Conservation (phyloP, 2,329 filamentous ascomycete genomes). For the Fusarium solani-melongenae region DNA sequence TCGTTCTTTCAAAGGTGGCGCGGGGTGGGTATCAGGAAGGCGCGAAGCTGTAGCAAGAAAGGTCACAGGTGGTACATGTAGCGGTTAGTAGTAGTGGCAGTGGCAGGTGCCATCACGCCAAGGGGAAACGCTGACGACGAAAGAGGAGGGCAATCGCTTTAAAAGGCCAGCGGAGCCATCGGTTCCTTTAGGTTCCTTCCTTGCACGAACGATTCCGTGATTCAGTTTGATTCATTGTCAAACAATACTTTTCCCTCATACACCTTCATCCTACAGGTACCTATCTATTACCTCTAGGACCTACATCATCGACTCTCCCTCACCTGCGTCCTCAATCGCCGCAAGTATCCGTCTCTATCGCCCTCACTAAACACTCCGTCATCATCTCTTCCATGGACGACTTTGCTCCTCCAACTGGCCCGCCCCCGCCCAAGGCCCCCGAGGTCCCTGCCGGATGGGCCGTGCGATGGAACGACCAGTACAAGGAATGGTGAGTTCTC, state of each 20-base stretch:
- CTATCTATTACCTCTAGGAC: constrained; percentile 1
- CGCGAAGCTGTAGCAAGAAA: constrained; percentile 20
- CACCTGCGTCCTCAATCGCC: background rate
- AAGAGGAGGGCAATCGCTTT: constrained; percentile 7
- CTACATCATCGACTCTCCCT: constrained; percentile 31
- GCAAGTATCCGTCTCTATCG: background rate
- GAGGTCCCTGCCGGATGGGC: constrained; percentile 78
- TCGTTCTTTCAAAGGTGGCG: constrained; percentile 14
- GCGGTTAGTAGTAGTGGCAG: background rate
- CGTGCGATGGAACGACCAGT: constrained; percentile 86
- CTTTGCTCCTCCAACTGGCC: constrained; percentile 64
- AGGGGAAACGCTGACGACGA: constrained; percentile 19
- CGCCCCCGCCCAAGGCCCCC: constrained; percentile 70
- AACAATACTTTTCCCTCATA: constrained; percentile 15
- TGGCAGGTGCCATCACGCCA: constrained; percentile 25
- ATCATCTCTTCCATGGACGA: constrained; percentile 59
- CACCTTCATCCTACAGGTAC: background rate
- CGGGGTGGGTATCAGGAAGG: constrained; percentile 13
- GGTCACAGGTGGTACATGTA: constrained; percentile 28
- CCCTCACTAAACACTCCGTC: background rate
- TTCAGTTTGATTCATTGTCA: constrained; percentile 1
- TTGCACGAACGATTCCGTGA: background rate
- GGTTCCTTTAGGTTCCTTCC: background rate
- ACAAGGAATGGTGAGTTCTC: constrained; percentile 78
- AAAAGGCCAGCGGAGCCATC: constrained; percentile 14